A percentile compares a stretch with the other conserved stretches of the same genome.
These are phyloP conservation scores for Pleoardoris graminearum DNA, from an alignment of 2,329 filamentous ascomycete genomes.

Conservation along the genomic window DNA sequence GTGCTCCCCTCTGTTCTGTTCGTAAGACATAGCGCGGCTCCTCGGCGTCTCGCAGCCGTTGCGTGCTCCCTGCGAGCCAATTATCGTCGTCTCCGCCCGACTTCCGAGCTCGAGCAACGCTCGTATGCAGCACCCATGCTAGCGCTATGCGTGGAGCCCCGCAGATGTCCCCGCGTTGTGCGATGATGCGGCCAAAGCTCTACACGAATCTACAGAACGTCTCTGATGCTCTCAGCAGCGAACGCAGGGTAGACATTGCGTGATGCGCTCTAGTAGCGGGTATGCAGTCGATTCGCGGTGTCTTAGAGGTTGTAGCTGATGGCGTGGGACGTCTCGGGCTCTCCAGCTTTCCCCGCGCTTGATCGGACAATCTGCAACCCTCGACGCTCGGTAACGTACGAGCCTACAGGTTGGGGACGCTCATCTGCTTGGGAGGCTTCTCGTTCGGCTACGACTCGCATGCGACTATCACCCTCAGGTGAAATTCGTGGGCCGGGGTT, in stretches of 20 bases:
- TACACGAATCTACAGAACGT: background rate
- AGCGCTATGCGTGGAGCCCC: background rate
- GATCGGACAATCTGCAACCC: constrained; percentile 6
- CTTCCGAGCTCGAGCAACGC: background rate
- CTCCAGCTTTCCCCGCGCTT: background rate
- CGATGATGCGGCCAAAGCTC: background rate
- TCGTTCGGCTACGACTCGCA: constrained; percentile 51
- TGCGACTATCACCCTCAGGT: constrained; percentile 11
- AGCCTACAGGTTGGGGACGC: constrained; percentile 56
- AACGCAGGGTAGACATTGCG: background rate
- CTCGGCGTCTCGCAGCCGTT: too few relatives aligned
- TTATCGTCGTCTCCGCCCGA: background rate
- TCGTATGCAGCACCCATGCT: background rate
- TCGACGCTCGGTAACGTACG: constrained; percentile 45
- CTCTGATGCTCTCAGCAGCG: background rate
- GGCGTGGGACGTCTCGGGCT: background rate
- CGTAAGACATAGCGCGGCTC: too few relatives aligned
- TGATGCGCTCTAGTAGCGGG: background rate
- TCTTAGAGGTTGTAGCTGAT: background rate
- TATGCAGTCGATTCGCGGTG: background rate
- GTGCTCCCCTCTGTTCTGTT: too few relatives aligned
- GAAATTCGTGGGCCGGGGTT: background rate
- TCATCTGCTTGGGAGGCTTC: constrained; percentile 58
- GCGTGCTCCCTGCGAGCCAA: too few relatives aligned
- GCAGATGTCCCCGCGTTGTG: constrained; percentile 6